These are phyloP conservation scores for Poa pratensis DNA, from an alignment of 176 grass and related monocot genomes.

Conservation along the genomic window DNA sequence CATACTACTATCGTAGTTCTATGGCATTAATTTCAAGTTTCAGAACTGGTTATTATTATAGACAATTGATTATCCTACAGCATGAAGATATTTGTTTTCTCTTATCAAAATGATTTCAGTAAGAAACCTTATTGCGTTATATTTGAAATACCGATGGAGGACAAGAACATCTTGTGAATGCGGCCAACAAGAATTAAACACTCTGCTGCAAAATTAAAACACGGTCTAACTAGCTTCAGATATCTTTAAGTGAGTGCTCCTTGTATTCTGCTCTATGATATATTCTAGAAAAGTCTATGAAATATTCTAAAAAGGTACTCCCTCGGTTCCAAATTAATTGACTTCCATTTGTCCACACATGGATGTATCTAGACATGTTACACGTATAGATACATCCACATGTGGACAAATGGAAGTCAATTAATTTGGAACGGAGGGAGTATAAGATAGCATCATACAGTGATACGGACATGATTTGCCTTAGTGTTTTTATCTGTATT, in stretches of 20 bases:
- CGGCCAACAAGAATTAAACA: neutral
- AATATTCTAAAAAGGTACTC: slow-evolving; percentile 4
- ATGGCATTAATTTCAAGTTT: neutral
- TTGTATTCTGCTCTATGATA: slow-evolving; percentile 2
- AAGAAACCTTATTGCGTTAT: neutral
- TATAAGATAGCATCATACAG: slow-evolving; percentile 2
- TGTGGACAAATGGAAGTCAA: too few relatives aligned
- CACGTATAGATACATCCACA: too few relatives aligned
- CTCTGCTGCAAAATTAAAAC: neutral
- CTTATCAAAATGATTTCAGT: neutral
- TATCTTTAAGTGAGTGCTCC: neutral
- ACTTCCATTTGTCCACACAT: too few relatives aligned
- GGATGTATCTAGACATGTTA: too few relatives aligned
- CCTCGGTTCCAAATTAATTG: too few relatives aligned
- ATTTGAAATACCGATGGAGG: neutral
- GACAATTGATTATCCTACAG: neutral
- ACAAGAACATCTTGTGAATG: slow-evolving; percentile 7
- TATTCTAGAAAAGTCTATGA: neutral
- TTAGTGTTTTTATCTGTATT: slow-evolving; percentile 25
- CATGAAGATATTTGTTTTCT: slow-evolving; percentile 8
- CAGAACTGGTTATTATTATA: neutral
- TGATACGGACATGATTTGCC: too few relatives aligned
- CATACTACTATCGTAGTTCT: neutral
- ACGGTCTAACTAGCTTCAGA: neutral
- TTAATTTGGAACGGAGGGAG: too few relatives aligned